A percentile compares a stretch with the other conserved stretches of the same genome.
Evolutionary conservation across 2,329 filamentous ascomycete species (phyloP).

Genomic region (Colletotrichum scovillei): DNA sequence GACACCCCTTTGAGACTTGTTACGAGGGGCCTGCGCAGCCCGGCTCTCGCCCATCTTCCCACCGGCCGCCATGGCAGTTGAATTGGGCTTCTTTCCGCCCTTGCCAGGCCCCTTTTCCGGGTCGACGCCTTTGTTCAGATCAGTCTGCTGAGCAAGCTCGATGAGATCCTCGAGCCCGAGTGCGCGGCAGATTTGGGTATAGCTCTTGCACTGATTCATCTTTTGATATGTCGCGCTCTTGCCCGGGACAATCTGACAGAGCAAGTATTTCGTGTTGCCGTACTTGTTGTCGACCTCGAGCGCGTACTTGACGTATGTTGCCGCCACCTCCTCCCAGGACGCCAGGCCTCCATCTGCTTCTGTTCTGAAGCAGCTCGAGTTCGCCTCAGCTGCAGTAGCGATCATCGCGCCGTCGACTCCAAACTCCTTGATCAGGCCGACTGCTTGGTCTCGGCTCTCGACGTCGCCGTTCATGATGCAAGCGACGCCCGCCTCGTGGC

Average conservation of each 20-base stretch:
- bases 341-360: constrained; percentile 76
- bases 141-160: constrained; percentile 72
- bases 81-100: constrained; percentile 47
- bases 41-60: constrained; percentile 54
- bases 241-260: constrained; percentile 87
- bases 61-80: constrained; percentile 60
- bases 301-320: constrained; percentile 77
- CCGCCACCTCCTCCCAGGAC: constrained; percentile 81
- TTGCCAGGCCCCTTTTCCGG: constrained; percentile 53
- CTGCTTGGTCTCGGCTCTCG: constrained; percentile 76
- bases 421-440: constrained; percentile 79
- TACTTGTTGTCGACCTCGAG: constrained; percentile 87
- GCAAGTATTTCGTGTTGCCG: constrained; percentile 92
- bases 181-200: constrained; percentile 73
- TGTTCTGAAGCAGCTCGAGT: constrained; percentile 86
- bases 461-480: constrained; percentile 98
- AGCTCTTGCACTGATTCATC: constrained; percentile 76
- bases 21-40: constrained; percentile 12
- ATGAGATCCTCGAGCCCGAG: constrained; percentile 74
- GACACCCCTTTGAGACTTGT: constrained; percentile 48
- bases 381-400: constrained; percentile 90
- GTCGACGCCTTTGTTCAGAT: constrained; percentile 71
- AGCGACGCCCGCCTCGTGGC: constrained; percentile 85
- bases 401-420: constrained; percentile 98
- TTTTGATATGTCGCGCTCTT: constrained; percentile 73